These are phyloP conservation scores for Barnettozyma salicaria DNA, from an alignment of 805 yeast species.

Conservation along the genomic window DNA sequence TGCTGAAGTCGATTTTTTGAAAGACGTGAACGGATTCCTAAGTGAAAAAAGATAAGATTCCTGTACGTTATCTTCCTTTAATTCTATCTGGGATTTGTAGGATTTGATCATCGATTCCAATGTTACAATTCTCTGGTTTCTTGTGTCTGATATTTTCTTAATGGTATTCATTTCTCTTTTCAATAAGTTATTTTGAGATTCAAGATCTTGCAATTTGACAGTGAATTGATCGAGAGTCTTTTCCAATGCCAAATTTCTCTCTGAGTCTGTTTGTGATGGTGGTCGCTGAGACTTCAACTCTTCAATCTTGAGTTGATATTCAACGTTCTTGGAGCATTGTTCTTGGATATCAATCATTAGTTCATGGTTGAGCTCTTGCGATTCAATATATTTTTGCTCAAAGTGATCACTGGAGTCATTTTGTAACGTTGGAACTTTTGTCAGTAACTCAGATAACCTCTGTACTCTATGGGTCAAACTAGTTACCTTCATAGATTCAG, in stretches of 20 bases:
- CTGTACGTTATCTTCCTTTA: conserved; percentile 7
- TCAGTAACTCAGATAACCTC: conserved; percentile 15
- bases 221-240: conserved; percentile 51
- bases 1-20: conserved; percentile 6
- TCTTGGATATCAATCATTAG: conserved; percentile 23
- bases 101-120: conserved; percentile 45
- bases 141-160: conserved; percentile 49
- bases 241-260: conserved; percentile 49
- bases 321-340: conserved; percentile 28
- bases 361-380: conserved; percentile 17
- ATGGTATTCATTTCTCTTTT: conserved; percentile 50
- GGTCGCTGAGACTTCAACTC: too few relatives aligned
- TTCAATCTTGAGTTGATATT: conserved; percentile 39
- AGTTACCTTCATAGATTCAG: not conserved
- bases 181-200: conserved; percentile 51
- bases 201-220: conserved; percentile 54
- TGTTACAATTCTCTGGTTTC: conserved; percentile 50
- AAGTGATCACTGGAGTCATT: not conserved
- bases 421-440: conserved; percentile 11
- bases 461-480: conserved; percentile 11
- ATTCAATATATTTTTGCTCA: conserved; percentile 14
- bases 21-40: conserved; percentile 15
- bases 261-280: conserved; percentile 29
- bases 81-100: conserved; percentile 33
- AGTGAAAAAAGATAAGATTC: conserved; percentile 14